These are phyloP conservation scores for Blastocystis sp. DNA, from an alignment of 352 stramenopile species.

Conservation along the genomic window DNA sequence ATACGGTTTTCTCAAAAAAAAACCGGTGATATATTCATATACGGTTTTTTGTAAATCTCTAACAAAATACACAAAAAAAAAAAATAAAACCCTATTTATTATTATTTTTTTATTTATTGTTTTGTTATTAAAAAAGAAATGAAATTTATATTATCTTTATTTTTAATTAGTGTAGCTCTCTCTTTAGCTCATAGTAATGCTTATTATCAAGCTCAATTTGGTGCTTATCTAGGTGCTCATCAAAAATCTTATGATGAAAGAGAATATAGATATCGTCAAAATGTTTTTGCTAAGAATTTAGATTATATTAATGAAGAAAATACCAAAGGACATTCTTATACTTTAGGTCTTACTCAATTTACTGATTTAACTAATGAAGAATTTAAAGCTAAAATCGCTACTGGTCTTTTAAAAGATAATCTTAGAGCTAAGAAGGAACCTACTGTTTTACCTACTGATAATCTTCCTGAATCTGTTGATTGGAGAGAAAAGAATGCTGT, in stretches of 20 bases:
- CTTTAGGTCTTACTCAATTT: slow-evolving; percentile 10
- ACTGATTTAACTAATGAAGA: slow-evolving; percentile 10
- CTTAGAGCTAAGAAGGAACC: neutral
- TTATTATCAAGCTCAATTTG: too few relatives aligned
- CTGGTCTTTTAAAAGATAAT: slow-evolving; percentile 1
- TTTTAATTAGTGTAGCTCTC: too few relatives aligned
- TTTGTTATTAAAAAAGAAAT: too few relatives aligned
- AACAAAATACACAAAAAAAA: too few relatives aligned
- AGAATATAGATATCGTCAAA: slow-evolving; percentile 1
- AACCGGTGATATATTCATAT: too few relatives aligned
- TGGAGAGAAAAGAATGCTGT: slow-evolving; percentile 26
- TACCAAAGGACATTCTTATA: neutral
- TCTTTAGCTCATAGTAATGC: too few relatives aligned
- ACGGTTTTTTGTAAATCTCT: too few relatives aligned
- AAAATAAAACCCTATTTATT: too few relatives aligned
- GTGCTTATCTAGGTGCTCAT: too few relatives aligned
- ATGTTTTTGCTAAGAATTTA: neutral
- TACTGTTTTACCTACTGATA: neutral
- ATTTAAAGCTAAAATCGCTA: neutral
- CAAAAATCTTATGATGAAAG: neutral
- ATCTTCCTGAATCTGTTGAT: neutral
- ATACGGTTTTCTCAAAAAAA: too few relatives aligned
- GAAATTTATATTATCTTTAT: too few relatives aligned
- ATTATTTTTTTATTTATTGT: too few relatives aligned
- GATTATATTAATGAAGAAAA: slow-evolving; percentile 12